Evolutionary conservation across 2,329 filamentous ascomycete species (phyloP).

Genomic region (Hypoxylon sp.): DNA sequence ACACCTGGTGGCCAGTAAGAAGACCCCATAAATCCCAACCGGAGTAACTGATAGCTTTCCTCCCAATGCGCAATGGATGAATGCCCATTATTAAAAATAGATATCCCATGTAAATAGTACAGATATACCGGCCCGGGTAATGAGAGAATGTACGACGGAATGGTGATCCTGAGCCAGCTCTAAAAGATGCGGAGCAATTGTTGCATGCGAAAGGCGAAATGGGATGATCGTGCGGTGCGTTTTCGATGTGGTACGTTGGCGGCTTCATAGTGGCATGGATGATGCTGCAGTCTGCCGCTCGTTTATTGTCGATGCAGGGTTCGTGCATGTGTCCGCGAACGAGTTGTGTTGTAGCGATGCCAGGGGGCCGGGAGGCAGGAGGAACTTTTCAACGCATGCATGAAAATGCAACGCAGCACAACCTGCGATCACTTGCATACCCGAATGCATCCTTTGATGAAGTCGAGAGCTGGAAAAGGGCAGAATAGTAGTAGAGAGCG

Average conservation of each 20-base stretch:
- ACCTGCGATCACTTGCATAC: constrained; percentile 43
- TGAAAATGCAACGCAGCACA: constrained; percentile 39
- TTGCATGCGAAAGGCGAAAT: constrained; percentile 21
- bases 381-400: constrained; percentile 28
- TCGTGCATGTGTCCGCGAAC: constrained; percentile 37
- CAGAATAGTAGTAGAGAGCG: constrained; percentile 44
- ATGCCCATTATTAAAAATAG: constrained; percentile 47
- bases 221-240: constrained; percentile 33
- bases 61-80: constrained; percentile 38
- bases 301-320: constrained; percentile 39
- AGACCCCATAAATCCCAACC: constrained; percentile 42
- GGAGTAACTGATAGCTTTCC: constrained; percentile 40
- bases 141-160: constrained; percentile 41
- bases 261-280: constrained; percentile 38
- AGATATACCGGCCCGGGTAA: constrained; percentile 41
- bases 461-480: constrained; percentile 42
- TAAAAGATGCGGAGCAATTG: constrained; percentile 34
- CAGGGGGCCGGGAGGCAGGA: constrained; percentile 33
- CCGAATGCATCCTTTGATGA: constrained; percentile 40
- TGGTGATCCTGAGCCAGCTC: constrained; percentile 50
- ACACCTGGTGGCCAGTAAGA: constrained; percentile 39
- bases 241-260: constrained; percentile 37
- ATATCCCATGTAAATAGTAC: constrained; percentile 46
- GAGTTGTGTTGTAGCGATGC: constrained; percentile 24
- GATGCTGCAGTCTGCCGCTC: constrained; percentile 36